Conservation (phyloP, 805 yeast genomes). For the Metschnikowia continentalis region DNA sequence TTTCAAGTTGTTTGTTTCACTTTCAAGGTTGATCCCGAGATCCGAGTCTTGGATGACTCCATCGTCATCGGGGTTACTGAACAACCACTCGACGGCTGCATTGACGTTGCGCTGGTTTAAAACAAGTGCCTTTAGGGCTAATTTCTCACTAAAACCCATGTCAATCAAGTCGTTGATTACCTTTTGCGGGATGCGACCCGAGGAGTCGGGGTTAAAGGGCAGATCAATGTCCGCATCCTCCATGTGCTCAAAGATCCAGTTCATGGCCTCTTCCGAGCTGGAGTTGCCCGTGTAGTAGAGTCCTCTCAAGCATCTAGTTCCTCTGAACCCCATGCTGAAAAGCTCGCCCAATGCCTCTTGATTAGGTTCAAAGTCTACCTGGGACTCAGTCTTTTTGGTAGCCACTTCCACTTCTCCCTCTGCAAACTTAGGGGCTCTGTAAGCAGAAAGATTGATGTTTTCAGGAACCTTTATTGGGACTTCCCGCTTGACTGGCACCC, state of each 20-base stretch:
- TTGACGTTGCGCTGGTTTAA: slow-evolving; percentile 60
- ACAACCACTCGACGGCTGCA: slow-evolving; percentile 88
- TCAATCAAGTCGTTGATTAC: slow-evolving; percentile 46
- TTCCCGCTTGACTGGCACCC: slow-evolving; percentile 83
- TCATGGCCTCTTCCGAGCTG: slow-evolving; percentile 70
- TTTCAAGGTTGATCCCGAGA: slow-evolving; percentile 26
- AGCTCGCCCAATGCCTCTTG: slow-evolving; percentile 51
- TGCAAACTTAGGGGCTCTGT: slow-evolving; percentile 39
- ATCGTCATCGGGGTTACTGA: slow-evolving; percentile 73
- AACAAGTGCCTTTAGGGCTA: slow-evolving; percentile 70
- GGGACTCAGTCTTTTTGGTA: slow-evolving; percentile 16
- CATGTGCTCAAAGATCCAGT: slow-evolving; percentile 86
- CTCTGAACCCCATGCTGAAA: slow-evolving; percentile 84
- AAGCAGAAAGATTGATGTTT: slow-evolving; percentile 41
- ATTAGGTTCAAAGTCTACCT: slow-evolving; percentile 48
- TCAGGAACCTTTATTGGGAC: slow-evolving; percentile 60
- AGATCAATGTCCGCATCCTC: slow-evolving; percentile 78
- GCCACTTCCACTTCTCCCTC: slow-evolving; percentile 19
- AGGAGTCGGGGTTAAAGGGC: slow-evolving; percentile 39
- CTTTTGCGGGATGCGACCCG: slow-evolving; percentile 26
- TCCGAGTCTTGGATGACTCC: slow-evolving; percentile 45
- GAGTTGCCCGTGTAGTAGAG: slow-evolving; percentile 68
- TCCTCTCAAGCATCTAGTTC: slow-evolving; percentile 60
- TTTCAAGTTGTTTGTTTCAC: slow-evolving; percentile 17
- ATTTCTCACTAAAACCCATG: slow-evolving; percentile 74